phyloP scores from a whole-genome alignment of 805 yeast genomes.

The Grigorovia humatica region DNA sequence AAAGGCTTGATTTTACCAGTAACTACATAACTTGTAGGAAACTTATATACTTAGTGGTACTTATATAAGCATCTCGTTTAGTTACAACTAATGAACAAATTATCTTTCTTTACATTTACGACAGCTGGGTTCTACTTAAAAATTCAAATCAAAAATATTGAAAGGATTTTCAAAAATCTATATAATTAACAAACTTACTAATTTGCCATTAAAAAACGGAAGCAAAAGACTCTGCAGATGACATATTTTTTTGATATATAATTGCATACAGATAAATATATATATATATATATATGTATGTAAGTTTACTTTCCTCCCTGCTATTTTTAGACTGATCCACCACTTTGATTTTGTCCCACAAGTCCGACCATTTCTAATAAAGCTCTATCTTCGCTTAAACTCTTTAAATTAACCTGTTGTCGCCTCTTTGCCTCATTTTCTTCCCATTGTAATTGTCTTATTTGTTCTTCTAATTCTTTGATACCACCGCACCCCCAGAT shows the following conservation, averaged over 20 bases:
- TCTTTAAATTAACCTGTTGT: conserved; percentile 53
- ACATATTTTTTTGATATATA: no score
- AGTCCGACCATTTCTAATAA: conserved; percentile 74
- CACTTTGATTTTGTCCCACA: conserved; percentile 40
- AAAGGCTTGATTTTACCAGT: not conserved
- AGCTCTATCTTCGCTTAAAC: conserved; percentile 73
- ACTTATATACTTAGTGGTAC: no score
- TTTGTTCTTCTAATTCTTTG: conserved; percentile 67
- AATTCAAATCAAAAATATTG: not conserved
- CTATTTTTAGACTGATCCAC: conserved; percentile 35
- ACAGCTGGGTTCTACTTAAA: not conserved
- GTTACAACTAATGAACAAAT: not conserved
- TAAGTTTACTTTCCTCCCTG: no score
- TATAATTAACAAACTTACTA: no score
- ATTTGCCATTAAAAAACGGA: no score
- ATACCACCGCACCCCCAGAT: conserved; percentile 89
- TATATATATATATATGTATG: no score
- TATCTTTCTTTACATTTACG: not conserved
- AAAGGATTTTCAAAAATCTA: no score
- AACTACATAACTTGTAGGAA: no score
- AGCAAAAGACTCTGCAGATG: no score
- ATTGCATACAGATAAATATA: no score
- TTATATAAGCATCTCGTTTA: not conserved
- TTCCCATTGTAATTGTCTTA: conserved; percentile 84
- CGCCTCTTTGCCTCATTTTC: conserved; percentile 74